Percentiles rank a stretch among this genome's conserved stretches.
Evolutionary conservation across 2,329 filamentous ascomycete species (phyloP).

Genomic region (Alternaria postmessia): DNA sequence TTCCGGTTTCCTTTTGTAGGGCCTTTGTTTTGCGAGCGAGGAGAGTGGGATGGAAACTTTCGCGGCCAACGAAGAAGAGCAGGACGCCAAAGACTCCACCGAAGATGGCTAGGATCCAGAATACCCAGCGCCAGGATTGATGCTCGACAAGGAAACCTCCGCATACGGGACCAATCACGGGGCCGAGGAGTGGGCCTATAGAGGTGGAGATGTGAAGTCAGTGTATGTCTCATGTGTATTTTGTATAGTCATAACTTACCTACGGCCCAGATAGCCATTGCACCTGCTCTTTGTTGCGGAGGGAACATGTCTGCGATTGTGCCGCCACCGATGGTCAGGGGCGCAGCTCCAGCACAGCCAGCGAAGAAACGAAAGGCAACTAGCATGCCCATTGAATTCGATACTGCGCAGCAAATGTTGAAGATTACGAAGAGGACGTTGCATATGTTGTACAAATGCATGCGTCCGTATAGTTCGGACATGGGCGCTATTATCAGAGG

Average conservation of each 20-base stretch:
- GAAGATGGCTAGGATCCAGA: conserved; percentile 43
- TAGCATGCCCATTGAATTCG: conserved; percentile 47
- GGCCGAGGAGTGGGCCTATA: conserved; percentile 44
- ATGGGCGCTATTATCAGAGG: conserved; percentile 50
- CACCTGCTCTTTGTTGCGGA: conserved; percentile 42
- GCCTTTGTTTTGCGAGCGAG: conserved; percentile 56
- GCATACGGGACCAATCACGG: conserved; percentile 46
- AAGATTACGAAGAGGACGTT: conserved; percentile 62
- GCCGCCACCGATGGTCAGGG: conserved; percentile 47
- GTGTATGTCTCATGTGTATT: background rate
- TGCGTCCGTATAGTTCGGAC: conserved; percentile 48
- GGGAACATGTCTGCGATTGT: conserved; percentile 50
- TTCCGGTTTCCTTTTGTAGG: conserved; percentile 60
- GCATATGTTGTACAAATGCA: conserved; percentile 42
- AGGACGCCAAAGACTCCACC: conserved; percentile 50
- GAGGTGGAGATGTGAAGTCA: background rate
- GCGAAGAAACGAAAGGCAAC: conserved; percentile 50
- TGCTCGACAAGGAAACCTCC: conserved; percentile 47
- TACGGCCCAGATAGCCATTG: conserved; percentile 49
- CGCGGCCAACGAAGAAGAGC: conserved; percentile 52
- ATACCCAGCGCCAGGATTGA: conserved; percentile 49
- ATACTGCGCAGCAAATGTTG: conserved; percentile 55
- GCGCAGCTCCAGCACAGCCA: conserved; percentile 44
- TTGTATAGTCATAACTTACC: conserved; percentile 11
- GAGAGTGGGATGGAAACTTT: conserved; percentile 59